phyloP scores from a whole-genome alignment of 2,329 filamentous ascomycete species.

The Stagonosporopsis tanaceti region DNA sequence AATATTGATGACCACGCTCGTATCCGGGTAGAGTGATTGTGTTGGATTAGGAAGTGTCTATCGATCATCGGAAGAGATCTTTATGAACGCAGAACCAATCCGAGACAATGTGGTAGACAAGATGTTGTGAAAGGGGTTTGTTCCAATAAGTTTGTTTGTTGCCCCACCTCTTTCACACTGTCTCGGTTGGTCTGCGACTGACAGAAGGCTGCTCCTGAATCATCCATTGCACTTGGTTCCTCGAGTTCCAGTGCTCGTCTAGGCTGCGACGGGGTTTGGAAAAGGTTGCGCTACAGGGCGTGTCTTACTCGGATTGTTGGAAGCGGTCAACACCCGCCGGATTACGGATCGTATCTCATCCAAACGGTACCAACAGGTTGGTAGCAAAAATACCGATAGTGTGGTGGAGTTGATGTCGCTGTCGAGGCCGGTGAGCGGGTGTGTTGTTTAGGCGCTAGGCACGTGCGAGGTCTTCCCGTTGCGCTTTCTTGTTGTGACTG shows the following conservation, averaged over 20 bases:
- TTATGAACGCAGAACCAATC: conserved; percentile 17
- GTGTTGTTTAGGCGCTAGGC: conserved; percentile 15
- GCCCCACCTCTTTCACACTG: conserved; percentile 13
- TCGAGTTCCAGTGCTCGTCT: conserved; percentile 19
- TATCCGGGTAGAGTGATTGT: neutral
- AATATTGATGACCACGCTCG: conserved; percentile 7
- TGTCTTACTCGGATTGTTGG: conserved; percentile 34
- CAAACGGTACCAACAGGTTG: conserved; percentile 14
- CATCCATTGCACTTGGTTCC: conserved; percentile 31
- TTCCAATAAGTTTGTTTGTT: conserved; percentile 6
- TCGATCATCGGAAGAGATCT: neutral
- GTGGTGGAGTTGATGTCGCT: conserved; percentile 25
- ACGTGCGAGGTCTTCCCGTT: conserved; percentile 16
- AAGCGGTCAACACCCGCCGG: conserved; percentile 32
- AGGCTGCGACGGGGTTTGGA: conserved; percentile 22
- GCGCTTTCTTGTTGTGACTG: conserved; percentile 17
- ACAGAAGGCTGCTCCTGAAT: conserved; percentile 19
- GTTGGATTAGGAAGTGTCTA: neutral
- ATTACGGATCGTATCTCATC: conserved; percentile 24
- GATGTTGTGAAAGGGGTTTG: conserved; percentile 6
- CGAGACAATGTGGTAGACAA: conserved; percentile 8
- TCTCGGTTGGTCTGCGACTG: conserved; percentile 20
- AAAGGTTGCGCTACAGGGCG: conserved; percentile 25
- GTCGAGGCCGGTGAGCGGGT: conserved; percentile 29
- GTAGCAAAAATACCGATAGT: conserved; percentile 18